Base-by-base conservation (phyloP, 768 basidiomycete genomes). In the Trametes elegans region DNA sequence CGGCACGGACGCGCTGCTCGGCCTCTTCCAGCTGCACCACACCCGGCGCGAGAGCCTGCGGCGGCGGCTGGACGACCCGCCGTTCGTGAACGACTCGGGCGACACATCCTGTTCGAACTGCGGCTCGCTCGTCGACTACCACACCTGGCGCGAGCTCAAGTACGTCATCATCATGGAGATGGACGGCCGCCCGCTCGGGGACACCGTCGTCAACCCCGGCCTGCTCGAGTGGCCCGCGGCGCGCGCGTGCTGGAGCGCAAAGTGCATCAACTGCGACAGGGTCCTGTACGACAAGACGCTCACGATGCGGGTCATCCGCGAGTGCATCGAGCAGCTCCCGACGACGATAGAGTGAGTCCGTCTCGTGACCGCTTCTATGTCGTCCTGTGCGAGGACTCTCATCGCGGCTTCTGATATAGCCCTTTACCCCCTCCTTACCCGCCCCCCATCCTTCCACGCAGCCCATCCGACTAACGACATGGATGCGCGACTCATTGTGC, bases 71-170 rank as follows among this genome's bases (percentile, higher is more conserved):
- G 73, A 82, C 58, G 75, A 79, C 29, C 72, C 82, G 0, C 84
- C 84, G 3, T 86, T 87, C 67, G 81, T 86, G 34, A 70, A 69
- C 57, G 70, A 70, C 26, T 68, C 76, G 19, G 76, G 64, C 27
- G 80, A 81, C 3, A 71, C 77, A n/a, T 68, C 69, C n/a, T 87
- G 85, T 61, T 73, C 76, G 24, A 70, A 77, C 39, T 87, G 84
- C 66, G 70, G 76, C 32, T 67, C 68, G 3, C 35, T 61, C 18
- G 77, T 81, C 36, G 79, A 82, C 57, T 83, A 86, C 65, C 74
- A 78, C 48, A 80, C 82, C 6, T 85, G 85, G 85, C 74, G 81
- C 60, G 82, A 84, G 64, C 73, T 87, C 51, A 86, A 85, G 63
- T 74, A 79, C 60, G 76, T 69, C 42, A 78, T 85, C 49, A 63